Base-by-base conservation (phyloP, 371 early-diverging fungal species). In the Synchytrium microbalum region DNA sequence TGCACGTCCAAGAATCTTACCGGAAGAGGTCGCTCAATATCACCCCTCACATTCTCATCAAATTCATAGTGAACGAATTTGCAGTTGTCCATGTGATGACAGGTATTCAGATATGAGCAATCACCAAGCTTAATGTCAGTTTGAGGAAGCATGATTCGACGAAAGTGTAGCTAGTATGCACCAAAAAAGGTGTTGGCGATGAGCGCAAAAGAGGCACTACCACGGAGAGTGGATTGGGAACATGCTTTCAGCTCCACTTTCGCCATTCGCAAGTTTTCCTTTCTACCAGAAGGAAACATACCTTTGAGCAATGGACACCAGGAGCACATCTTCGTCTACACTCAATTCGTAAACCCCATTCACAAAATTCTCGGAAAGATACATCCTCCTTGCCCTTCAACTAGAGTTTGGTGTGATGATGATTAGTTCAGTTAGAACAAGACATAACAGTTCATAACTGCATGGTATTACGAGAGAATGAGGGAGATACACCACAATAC, bases 61-160 rank as follows among this genome's bases (percentile, higher is more conserved):
- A 79, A 67, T 53, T 76, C 75, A 61, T 81, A 81, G 61, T 81
- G 81, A 30, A 79, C 69, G 59, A 75, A 81, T 53, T 78, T 76
- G 71, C 81, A 81, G 19, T 70, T 67, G 5, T 77, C 78, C 69
- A 78, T 76, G 10, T 77, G 59, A 60, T 79, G 78, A 67, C 81
- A 81, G 1, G 81, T 81, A 57, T 81, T 81, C 31, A 78, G 68
- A 63, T 75, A 75, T 14, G 78, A 79, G 67, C 79, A 81, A 69
- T 81, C 79, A 2, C 81, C 81, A 46, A 79, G 69, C 19, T 65
- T 33, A 10, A 62, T 52, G 38, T 76, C 79, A 23, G 81, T 81
- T 57, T 76, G 68, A 1, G 76, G 69, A 32, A 66, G 60, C 2
- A 72, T 46, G 55, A 79, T 75, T 19, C 61, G 68, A 1, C 71